These are phyloP conservation scores for Mariannaea sp. DNA, from an alignment of 2,329 filamentous ascomycete genomes.

Conservation along the genomic window DNA sequence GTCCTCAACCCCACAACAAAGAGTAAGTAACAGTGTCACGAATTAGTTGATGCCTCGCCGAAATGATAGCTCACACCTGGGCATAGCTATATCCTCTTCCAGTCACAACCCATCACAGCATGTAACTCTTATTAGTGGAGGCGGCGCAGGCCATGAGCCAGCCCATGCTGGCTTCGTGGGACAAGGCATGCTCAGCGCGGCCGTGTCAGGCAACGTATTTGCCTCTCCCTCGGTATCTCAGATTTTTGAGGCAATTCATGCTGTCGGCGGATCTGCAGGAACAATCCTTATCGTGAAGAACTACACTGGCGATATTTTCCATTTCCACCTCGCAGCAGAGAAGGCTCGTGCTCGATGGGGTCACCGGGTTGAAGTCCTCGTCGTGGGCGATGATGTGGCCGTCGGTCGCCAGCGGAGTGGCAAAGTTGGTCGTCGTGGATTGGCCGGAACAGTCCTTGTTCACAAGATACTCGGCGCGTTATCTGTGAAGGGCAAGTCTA, in stretches of 20 bases:
- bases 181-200: slow-evolving; percentile 62
- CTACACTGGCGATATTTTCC: slow-evolving; percentile 67
- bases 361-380: slow-evolving; percentile 7
- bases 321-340: slow-evolving; percentile 58
- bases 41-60: too few species aligned
- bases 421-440: slow-evolving; percentile 9
- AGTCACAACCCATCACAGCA: too few species aligned
- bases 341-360: slow-evolving; percentile 5
- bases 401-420: slow-evolving; percentile 11
- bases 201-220: slow-evolving; percentile 67
- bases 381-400: slow-evolving; percentile 9
- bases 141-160: slow-evolving; percentile 63
- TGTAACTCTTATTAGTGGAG: slow-evolving; percentile 11
- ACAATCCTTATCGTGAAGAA: slow-evolving; percentile 67
- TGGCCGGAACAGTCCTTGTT: slow-evolving; percentile 14
- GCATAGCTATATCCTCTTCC: too few species aligned
- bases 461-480: too few species aligned
- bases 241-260: slow-evolving; percentile 62
- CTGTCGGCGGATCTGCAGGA: slow-evolving; percentile 58
- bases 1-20: too few species aligned
- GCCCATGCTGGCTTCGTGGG: slow-evolving; percentile 70
- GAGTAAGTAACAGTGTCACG: too few species aligned
- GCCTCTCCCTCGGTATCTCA: slow-evolving; percentile 67
- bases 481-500: too few species aligned
- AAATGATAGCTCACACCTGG: too few species aligned